These are phyloP conservation scores for Talaromyces sp. DNA, from an alignment of 2,329 filamentous ascomycete species.

Conservation along the genomic window DNA sequence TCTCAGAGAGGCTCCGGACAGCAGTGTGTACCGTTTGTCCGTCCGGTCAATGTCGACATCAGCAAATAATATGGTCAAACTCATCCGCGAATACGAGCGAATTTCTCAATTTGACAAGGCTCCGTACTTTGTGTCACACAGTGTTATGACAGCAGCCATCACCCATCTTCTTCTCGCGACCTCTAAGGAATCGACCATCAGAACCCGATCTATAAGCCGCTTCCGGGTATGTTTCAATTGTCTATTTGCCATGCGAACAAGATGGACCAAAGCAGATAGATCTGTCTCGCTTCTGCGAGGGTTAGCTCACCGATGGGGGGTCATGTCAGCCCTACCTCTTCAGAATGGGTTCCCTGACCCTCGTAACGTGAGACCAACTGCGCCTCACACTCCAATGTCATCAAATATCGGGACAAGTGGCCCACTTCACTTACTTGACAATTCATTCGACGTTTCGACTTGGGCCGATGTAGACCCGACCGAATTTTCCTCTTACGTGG, in stretches of 20 bases:
- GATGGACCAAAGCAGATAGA: neutral
- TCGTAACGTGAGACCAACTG: neutral
- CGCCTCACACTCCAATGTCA: neutral
- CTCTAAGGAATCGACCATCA: neutral
- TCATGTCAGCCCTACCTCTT: conserved; percentile 1
- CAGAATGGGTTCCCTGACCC: conserved; percentile 1
- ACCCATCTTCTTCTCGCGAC: neutral
- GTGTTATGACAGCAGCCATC: conserved; percentile 1
- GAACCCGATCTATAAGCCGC: neutral
- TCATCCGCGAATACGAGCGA: neutral
- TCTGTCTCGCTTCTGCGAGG: neutral
- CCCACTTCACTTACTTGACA: neutral
- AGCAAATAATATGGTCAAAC: neutral
- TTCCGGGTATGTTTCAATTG: conserved; percentile 4
- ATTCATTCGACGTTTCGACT: neutral
- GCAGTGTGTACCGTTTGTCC: neutral
- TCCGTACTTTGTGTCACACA: conserved; percentile 3
- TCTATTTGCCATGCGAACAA: neutral
- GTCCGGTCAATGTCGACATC: conserved; percentile 2
- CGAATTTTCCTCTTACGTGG: neutral
- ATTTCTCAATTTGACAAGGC: neutral
- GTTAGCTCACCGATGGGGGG: neutral
- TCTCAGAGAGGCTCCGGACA: neutral
- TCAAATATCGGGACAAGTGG: neutral
- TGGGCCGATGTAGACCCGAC: neutral